Evolutionary conservation across 2,329 filamentous ascomycete genomes (phyloP), one percentile per base, ranked within the genome.

Genomic region (Neopestalotiopsis rosae): DNA sequence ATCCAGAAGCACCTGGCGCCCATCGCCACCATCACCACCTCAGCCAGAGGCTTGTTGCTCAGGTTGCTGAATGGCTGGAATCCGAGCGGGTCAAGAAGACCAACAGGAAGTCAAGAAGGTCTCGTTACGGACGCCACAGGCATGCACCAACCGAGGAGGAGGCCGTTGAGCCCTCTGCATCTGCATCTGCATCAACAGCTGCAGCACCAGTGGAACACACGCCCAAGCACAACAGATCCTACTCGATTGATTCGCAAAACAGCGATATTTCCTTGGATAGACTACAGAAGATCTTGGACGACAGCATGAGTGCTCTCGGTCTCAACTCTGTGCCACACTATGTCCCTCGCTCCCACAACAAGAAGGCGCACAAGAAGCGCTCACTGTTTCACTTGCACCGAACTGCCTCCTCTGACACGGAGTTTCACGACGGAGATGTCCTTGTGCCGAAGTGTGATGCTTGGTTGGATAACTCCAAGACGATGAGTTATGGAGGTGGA

Each of bases 381-480:
- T 78, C 78, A 5, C 20, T 59, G 13, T 68, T 80, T 49, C 81
- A 79, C 24, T 81, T 82, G 75, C 84, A 78, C 73, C 85, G 83
- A 14, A 81, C 83, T 1, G 86, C 85, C 4, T 94, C 92, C 4
- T 96, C 94, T 0, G 95, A 98, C 74, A 97, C 94, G 0, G 95
- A 98, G 69, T 93, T 91, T 73, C 83, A 89, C 17, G 95, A 97
- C 71, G 89, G 89, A n/a, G 94, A 97, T 71, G 86, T 90, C 20
- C 81, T 93, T n/a, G 94, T 97, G 1, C 95, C 95, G 0, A 90
- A 89, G 72, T 97, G 95, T 73, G 94, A 98, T 79, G 94, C 90
- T 7, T 85, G 91, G 61, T 86, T 98, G 24, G 95, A 98, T 81
- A 98, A 98, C 76, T 92, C 93, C 5, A 96, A 95, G 81, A 97